Base-by-base conservation (phyloP, 2,329 filamentous ascomycete species). In the Claviceps sp. region DNA sequence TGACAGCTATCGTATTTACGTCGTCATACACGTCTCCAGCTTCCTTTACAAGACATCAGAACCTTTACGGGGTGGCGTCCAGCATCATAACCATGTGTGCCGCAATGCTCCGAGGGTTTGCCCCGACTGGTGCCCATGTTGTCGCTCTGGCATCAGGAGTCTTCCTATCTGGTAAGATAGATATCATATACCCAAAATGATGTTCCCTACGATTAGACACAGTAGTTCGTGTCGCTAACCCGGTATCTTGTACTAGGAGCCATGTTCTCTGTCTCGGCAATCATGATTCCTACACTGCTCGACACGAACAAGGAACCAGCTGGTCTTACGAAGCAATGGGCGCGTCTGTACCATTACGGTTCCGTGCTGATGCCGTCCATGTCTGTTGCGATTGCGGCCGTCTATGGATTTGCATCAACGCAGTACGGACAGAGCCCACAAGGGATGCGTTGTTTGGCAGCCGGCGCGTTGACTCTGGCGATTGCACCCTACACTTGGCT, bases 281-380 rank as follows among this genome's bases (percentile, higher is more conserved):
- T 55, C 37, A 40, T 42, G n/a, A 13, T 55, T 46, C 53, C 53
- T 9, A 40, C 52, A 6, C 24, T 53, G 2, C 51, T 55, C 24
- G 53, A 55, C 45, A 53, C 51, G 7, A 53, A 48, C 4, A 22
- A 18, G 6, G 22, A 38, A 9, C 7, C 53, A 16, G 24, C 16
- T 2, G 47, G 50, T 11, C 38, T 53, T 7, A 16, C 51, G 11
- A 30, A 18, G 1, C 47, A 53, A 22, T 55, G 53, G 53, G 48
- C 43, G 11, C 51, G 53, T n/a, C 30, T 55, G 5, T 55, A 55
- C 24, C 53, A 55, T 37, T 55, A 55, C 30, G 53, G 53, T 20
- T 51, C 52, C 13, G 50, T 50, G 18, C 26, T 37, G 8, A 30
- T 55, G 44, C 53, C 53, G 5, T 46, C 40, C 14, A 18, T 52